Conservation (phyloP, 2,329 filamentous ascomycete species). For the Ophiostoma montium region DNA sequence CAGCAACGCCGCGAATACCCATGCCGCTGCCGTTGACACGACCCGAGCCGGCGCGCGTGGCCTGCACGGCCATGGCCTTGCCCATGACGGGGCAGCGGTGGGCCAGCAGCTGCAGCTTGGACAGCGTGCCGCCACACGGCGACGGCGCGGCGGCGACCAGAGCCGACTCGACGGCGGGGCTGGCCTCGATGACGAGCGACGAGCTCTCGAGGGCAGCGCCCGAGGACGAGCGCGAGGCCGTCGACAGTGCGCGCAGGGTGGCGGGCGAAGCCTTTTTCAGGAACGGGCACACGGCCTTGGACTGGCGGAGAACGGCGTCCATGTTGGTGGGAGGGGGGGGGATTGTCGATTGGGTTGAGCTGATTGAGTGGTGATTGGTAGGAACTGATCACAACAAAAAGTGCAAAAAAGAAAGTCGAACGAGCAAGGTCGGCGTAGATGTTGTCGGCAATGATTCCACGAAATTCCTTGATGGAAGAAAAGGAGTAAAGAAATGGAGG, state of each 20-base stretch:
- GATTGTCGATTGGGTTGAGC: background rate
- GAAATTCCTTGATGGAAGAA: background rate
- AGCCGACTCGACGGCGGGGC: background rate
- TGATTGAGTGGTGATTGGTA: background rate
- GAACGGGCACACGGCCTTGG: conserved; percentile 94
- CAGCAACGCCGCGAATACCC: conserved; percentile 10
- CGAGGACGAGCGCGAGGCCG: conserved; percentile 40
- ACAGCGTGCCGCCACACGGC: conserved; percentile 83
- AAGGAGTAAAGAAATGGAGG: too few species aligned
- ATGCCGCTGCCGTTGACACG: conserved; percentile 15
- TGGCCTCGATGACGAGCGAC: conserved; percentile 24
- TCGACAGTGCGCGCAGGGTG: conserved; percentile 79
- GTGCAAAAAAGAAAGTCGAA: background rate
- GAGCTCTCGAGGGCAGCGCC: conserved; percentile 19
- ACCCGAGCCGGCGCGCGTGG: conserved; percentile 34
- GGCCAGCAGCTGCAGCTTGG: conserved; percentile 86
- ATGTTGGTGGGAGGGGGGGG: conserved; percentile 31
- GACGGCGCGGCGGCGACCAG: conserved; percentile 27
- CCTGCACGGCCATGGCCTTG: conserved; percentile 86
- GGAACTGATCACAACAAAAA: background rate
- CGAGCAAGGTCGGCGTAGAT: background rate
- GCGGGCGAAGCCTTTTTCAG: conserved; percentile 87
- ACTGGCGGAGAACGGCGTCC: conserved; percentile 91
- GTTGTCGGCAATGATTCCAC: background rate
- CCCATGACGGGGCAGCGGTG: conserved; percentile 97